Conservation (phyloP, 352 stramenopile species). For the Vaucheria bursata region DNA sequence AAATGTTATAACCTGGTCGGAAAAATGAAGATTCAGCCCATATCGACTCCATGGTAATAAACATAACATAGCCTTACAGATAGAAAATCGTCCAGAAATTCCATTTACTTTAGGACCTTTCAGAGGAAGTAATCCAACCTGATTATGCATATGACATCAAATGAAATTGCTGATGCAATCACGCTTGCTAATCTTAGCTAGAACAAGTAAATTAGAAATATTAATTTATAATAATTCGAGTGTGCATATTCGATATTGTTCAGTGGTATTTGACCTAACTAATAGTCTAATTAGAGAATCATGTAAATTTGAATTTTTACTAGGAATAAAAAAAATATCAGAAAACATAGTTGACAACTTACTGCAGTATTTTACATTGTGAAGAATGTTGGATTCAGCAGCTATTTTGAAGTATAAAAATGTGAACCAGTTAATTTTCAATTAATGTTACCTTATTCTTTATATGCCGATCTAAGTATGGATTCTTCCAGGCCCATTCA, state of each 20-base stretch:
- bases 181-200: background rate
- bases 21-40: background rate
- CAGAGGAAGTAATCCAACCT: slow-evolving; percentile 13
- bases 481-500: slow-evolving; percentile 67
- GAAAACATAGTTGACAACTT: background rate
- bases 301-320: background rate
- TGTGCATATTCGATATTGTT: background rate
- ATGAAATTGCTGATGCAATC: too few relatives aligned
- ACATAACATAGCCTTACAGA: slow-evolving; percentile 34
- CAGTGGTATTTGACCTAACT: background rate
- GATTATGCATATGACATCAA: too few relatives aligned
- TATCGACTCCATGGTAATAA: slow-evolving; percentile 22
- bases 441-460: slow-evolving; percentile 20
- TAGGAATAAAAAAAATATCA: background rate
- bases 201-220: background rate
- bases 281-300: background rate
- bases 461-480: slow-evolving; percentile 35
- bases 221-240: background rate
- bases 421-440: background rate
- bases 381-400: background rate
- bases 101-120: slow-evolving; percentile 23
- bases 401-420: background rate
- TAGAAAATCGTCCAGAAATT: slow-evolving; percentile 22
- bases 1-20: background rate
- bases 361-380: background rate